phyloP scores from a whole-genome alignment of 2,329 filamentous ascomycete genomes.

The Neurospora sp. region DNA sequence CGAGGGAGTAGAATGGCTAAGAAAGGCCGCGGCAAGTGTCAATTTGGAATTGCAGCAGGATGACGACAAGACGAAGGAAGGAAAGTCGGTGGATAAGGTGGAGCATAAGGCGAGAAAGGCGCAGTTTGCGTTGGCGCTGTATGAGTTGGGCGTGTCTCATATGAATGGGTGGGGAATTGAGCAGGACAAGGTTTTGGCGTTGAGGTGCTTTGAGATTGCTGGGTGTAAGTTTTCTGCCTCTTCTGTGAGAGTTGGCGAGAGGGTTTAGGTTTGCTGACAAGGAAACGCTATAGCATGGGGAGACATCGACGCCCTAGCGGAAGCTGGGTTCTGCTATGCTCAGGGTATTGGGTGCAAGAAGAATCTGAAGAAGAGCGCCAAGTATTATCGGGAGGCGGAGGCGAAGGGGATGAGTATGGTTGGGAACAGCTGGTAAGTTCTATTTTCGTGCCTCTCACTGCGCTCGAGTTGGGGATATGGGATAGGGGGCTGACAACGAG shows the following conservation, averaged over 20 bases:
- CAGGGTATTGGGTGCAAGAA: constrained; percentile 92
- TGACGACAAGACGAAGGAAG: constrained; percentile 54
- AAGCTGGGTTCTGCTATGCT: constrained; percentile 93
- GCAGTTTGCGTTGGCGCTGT: constrained; percentile 90
- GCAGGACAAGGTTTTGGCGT: constrained; percentile 76
- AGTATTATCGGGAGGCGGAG: constrained; percentile 82
- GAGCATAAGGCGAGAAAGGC: constrained; percentile 79
- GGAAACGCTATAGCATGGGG: constrained; percentile 58
- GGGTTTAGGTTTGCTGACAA: constrained; percentile 8
- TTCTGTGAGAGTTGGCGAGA: background rate
- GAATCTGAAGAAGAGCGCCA: constrained; percentile 86
- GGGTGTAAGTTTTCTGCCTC: constrained; percentile 47
- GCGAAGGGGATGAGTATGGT: constrained; percentile 95
- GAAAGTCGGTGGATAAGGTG: constrained; percentile 52
- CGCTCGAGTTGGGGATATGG: background rate
- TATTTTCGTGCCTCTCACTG: background rate
- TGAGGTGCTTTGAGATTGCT: constrained; percentile 94
- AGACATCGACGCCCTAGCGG: constrained; percentile 84
- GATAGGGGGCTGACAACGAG: constrained; percentile 2
- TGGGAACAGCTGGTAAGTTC: constrained; percentile 87
- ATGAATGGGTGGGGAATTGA: constrained; percentile 98
- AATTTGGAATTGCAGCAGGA: constrained; percentile 76
- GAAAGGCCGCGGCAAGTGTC: constrained; percentile 79
- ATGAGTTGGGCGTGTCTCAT: constrained; percentile 91
- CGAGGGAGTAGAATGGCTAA: constrained; percentile 86